Conservation (phyloP, 2,329 filamentous ascomycete genomes). For the Cytospora schulzeri region DNA sequence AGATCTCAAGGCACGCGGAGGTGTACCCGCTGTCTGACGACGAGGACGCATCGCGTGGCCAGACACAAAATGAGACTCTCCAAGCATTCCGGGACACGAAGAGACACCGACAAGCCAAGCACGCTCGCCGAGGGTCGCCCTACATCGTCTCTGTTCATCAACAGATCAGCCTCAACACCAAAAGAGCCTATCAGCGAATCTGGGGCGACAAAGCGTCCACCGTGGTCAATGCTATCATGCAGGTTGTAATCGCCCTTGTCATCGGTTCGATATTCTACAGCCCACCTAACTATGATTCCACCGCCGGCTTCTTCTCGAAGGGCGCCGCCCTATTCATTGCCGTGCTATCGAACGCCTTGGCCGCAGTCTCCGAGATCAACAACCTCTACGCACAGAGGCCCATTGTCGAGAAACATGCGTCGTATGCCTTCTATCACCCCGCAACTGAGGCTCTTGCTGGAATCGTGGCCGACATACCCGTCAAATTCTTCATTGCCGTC, state of each 20-base stretch:
- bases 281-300: conserved; percentile 45
- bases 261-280: conserved; percentile 62
- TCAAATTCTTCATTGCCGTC: conserved; percentile 55
- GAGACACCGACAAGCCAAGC: conserved; percentile 53
- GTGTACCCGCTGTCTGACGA: conserved; percentile 41
- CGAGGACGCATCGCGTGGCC: conserved; percentile 39
- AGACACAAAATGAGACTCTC: conserved; percentile 5
- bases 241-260: conserved; percentile 61
- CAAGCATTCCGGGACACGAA: conserved; percentile 48
- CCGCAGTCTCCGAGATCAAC: conserved; percentile 51
- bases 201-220: conserved; percentile 55
- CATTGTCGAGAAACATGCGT: conserved; percentile 52
- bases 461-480: conserved; percentile 57
- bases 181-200: conserved; percentile 54
- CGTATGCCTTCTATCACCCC: conserved; percentile 55
- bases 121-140: conserved; percentile 55
- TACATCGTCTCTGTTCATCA: conserved; percentile 59
- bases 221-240: conserved; percentile 46
- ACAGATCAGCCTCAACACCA: conserved; percentile 55
- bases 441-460: conserved; percentile 56
- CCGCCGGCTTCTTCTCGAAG: conserved; percentile 54
- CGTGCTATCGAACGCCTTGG: conserved; percentile 35
- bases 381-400: conserved; percentile 47
- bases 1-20: conserved; percentile 54
- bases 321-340: conserved; percentile 63